These are phyloP conservation scores for Ogataea naganishii DNA, from an alignment of 805 yeast genomes.

Conservation along the genomic window DNA sequence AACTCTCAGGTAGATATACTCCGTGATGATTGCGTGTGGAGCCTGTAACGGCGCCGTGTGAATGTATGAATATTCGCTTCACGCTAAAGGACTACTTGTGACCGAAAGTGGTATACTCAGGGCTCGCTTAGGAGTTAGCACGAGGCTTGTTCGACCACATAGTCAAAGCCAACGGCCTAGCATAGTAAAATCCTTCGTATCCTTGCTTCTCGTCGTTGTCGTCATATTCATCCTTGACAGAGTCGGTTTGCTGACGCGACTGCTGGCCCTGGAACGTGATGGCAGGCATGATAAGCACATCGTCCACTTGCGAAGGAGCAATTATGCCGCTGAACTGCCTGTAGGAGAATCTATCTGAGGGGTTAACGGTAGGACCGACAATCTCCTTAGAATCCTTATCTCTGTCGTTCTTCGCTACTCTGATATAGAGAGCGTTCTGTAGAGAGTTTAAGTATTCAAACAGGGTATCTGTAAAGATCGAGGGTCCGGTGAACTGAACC, in stretches of 20 bases:
- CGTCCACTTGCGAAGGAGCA: slow-evolving; percentile 25
- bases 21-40: too few species aligned
- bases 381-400: slow-evolving; percentile 15
- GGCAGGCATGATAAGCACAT: slow-evolving; percentile 22
- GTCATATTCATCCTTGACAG: slow-evolving; percentile 18
- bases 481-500: slow-evolving; percentile 24
- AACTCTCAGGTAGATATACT: too few species aligned
- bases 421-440: slow-evolving; percentile 17
- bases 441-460: slow-evolving; percentile 22
- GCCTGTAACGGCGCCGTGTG: too few species aligned
- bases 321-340: slow-evolving; percentile 20
- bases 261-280: slow-evolving; percentile 18
- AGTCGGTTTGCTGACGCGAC: slow-evolving; percentile 7
- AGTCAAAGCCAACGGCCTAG: slow-evolving; percentile 20
- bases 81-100: too few species aligned
- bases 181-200: slow-evolving; percentile 17
- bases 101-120: too few species aligned
- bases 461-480: slow-evolving; percentile 25
- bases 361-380: slow-evolving; percentile 21
- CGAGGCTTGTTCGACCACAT: too few species aligned
- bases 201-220: slow-evolving; percentile 20
- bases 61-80: too few species aligned
- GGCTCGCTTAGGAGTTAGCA: too few species aligned
- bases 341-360: slow-evolving; percentile 18
- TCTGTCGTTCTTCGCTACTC: slow-evolving; percentile 23